Conservation (phyloP, 2,329 filamentous ascomycete genomes). For the Xylariales sp. region DNA sequence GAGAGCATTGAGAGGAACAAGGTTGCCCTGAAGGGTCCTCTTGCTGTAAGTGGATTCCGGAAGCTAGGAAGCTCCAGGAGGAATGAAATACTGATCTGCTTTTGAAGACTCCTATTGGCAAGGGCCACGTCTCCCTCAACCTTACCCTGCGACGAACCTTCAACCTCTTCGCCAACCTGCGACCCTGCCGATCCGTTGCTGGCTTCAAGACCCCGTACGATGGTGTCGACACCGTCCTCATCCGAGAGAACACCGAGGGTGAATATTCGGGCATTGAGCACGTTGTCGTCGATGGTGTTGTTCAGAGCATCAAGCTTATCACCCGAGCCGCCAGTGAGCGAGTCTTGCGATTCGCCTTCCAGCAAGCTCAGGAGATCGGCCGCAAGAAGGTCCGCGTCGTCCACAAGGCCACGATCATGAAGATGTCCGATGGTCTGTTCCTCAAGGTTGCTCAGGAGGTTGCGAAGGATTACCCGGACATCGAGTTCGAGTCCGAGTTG, state of each 20-base stretch:
- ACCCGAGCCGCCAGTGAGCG: slow-evolving; percentile 91
- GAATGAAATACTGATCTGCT: neutral
- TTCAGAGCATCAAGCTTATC: slow-evolving; percentile 99
- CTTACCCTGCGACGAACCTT: slow-evolving; percentile 97
- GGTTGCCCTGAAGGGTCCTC: slow-evolving; percentile 95
- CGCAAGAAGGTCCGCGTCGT: slow-evolving; percentile 96
- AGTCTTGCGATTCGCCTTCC: slow-evolving; percentile 95
- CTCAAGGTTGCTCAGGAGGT: slow-evolving; percentile 79
- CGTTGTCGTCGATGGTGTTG: slow-evolving; percentile 93
- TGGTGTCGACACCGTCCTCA: slow-evolving; percentile 91
- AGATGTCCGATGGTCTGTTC: slow-evolving; percentile 99
- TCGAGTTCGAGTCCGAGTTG: slow-evolving; percentile 96
- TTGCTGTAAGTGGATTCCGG: slow-evolving; percentile 63
- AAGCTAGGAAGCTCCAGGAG: neutral
- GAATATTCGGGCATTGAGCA: slow-evolving; percentile 99
- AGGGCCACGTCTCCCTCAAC: slow-evolving; percentile 98
- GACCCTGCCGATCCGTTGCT: slow-evolving; percentile 92
- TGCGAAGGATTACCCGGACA: slow-evolving; percentile 89
- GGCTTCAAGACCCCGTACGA: slow-evolving; percentile 99
- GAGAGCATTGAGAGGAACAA: slow-evolving; percentile 92
- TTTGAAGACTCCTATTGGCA: slow-evolving; percentile 87
- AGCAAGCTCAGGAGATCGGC: slow-evolving; percentile 90
- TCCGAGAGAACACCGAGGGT: slow-evolving; percentile 99
- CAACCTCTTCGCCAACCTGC: slow-evolving; percentile 99
- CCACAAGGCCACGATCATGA: slow-evolving; percentile 99